Evolutionary conservation across 108 stramenopile genomes (phyloP), one percentile per base, ranked within the genome.

Genomic region (Skeletonema grethae): DNA sequence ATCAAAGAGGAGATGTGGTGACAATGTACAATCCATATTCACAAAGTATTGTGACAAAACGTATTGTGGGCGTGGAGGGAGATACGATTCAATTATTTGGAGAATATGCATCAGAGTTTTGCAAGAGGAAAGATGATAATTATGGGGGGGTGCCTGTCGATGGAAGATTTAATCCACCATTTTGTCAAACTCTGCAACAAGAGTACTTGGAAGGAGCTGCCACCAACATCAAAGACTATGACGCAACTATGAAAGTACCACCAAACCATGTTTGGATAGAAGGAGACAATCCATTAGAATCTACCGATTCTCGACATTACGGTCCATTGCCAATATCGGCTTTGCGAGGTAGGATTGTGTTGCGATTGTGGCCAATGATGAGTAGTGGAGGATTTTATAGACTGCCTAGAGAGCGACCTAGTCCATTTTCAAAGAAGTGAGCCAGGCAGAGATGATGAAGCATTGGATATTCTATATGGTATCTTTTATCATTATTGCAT

Each of bases 271-370:
- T 97, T 11, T 98, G 97, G 97, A 48, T 98, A 6, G 97, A 97
- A 82, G 97, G 96, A 7, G 98, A 98, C 66, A 95, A 95, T 83
- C 94, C 95, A 15, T 64, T 67, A n/a, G 90, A 93, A 77, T 94
- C 91, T 7, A 82, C 90, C 10, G 98, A 98, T 57, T 97, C 95
- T 22, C 78, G 98, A 30, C 86, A 92, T 57, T 97, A 90, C 74
- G 97, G 97, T 28, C 91, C 96, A 1, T 79, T 98, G 41, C 96
- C 96, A 7, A 34, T 77, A 55, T 72, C 75, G 18, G 70, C 88
- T 57, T 50, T 98, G 15, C 86, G 82, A 35, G 96, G 96, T 9
- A 64, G 89, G 11, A 67, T 98, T 7, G 69, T 87, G 13, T 28
- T 82, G 28, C 82, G 94, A 31, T 10, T 97, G 16, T 96, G 92